Conservation (phyloP, 768 basidiomycete species). For the Phylloporus arenicola region DNA sequence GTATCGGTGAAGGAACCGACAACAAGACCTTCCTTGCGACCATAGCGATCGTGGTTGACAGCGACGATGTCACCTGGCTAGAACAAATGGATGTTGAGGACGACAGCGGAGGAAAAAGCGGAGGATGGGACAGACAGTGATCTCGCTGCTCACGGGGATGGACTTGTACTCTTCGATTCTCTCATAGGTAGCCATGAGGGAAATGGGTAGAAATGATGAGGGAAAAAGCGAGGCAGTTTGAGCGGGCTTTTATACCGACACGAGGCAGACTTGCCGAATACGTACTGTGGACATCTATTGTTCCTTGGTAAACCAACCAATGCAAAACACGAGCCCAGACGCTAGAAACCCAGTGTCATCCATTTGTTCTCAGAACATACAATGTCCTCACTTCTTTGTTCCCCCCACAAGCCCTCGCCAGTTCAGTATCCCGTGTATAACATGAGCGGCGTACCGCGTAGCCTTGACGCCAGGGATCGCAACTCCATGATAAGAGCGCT, state of each 20-base stretch:
- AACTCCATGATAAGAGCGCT: constrained; percentile 60
- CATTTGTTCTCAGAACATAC: too few relatives aligned
- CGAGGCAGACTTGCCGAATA: constrained; percentile 1
- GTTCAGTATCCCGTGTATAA: constrained; percentile 51
- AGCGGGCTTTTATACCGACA: constrained; percentile 44
- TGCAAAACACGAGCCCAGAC: neutral
- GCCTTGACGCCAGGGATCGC: too few relatives aligned
- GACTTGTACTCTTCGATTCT: constrained; percentile 28
- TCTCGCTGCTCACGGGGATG: constrained; percentile 30
- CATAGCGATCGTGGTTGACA: constrained; percentile 58
- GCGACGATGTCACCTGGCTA: constrained; percentile 81
- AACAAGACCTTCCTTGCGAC: constrained; percentile 74
- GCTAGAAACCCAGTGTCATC: neutral
- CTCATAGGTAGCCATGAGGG: constrained; percentile 36
- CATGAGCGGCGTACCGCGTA: constrained; percentile 64
- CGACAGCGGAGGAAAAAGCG: neutral
- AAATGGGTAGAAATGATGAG: constrained; percentile 22
- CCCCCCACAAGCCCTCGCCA: constrained; percentile 48
- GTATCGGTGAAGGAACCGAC: constrained; percentile 70
- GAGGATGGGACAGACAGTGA: constrained; percentile 24
- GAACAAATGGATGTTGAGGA: neutral
- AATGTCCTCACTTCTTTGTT: too few relatives aligned
- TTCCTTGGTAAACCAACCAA: neutral
- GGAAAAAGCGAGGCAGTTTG: constrained; percentile 22
- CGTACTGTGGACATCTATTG: neutral